These are phyloP conservation scores for Coemansia sp. DNA, from an alignment of 192 early-diverging fungal genomes.

Conservation along the genomic window DNA sequence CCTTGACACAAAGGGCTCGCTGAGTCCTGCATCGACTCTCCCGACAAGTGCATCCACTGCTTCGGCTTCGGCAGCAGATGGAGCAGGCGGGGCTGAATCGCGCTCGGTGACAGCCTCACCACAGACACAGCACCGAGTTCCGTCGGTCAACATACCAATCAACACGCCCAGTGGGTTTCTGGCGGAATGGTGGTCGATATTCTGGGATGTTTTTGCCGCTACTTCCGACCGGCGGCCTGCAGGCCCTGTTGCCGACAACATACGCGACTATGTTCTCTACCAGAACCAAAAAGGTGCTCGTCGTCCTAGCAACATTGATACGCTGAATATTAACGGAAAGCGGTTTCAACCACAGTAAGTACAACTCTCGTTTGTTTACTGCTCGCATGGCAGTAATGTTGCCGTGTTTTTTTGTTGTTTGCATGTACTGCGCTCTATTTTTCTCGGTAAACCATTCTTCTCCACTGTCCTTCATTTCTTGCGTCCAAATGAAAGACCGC, in stretches of 20 bases:
- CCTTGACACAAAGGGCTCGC: slow-evolving; percentile 3
- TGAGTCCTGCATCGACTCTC: slow-evolving; percentile 3
- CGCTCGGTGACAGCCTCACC: not conserved
- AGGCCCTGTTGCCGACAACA: slow-evolving; percentile 10
- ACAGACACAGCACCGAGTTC: slow-evolving; percentile 15
- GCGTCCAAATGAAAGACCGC: not conserved
- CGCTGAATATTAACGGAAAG: slow-evolving; percentile 38
- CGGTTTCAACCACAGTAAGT: slow-evolving; percentile 38
- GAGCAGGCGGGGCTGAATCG: slow-evolving; percentile 8
- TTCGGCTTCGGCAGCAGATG: not conserved
- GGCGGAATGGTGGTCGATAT: slow-evolving; percentile 42
- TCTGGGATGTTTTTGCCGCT: slow-evolving; percentile 36
- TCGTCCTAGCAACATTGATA: slow-evolving; percentile 6
- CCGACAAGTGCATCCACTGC: not conserved
- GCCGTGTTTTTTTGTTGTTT: slow-evolving; percentile 1
- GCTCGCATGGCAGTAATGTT: slow-evolving; percentile 1
- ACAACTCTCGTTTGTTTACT: slow-evolving; percentile 8
- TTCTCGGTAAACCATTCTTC: not conserved
- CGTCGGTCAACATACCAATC: slow-evolving; percentile 25
- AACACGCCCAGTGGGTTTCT: slow-evolving; percentile 30
- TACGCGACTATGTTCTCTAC: slow-evolving; percentile 34
- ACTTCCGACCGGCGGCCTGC: slow-evolving; percentile 23
- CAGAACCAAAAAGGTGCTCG: slow-evolving; percentile 17
- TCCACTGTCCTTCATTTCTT: not conserved
- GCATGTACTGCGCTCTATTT: not conserved